Conservation (phyloP, 768 basidiomycete species). For the Phaffia tasmanica region DNA sequence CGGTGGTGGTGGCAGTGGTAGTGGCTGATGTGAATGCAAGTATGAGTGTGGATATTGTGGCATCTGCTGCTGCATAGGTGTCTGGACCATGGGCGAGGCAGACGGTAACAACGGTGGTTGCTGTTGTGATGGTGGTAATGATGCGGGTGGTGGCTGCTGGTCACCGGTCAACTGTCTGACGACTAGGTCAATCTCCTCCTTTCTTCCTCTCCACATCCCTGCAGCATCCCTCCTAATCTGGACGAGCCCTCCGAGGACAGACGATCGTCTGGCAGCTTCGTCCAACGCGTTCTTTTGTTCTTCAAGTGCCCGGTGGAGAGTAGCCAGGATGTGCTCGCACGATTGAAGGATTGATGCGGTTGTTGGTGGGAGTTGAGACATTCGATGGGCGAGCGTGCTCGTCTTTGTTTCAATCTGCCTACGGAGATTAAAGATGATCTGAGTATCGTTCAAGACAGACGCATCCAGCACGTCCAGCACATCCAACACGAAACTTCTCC, state of each 20-base stretch:
- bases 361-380: constrained; percentile 19
- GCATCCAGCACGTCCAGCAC: constrained; percentile 23
- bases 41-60: too few species aligned
- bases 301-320: constrained; percentile 22
- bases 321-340: constrained; percentile 19
- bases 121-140: not conserved
- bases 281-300: constrained; percentile 20
- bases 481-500: constrained; percentile 21
- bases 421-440: constrained; percentile 21
- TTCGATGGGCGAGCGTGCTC: not conserved
- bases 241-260: constrained; percentile 18
- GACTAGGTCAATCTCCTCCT: constrained; percentile 23
- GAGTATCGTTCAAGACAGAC: constrained; percentile 4
- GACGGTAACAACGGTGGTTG: too few species aligned
- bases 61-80: too few species aligned
- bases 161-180: constrained; percentile 13
- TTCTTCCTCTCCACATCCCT: constrained; percentile 17
- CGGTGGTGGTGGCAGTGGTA: too few species aligned
- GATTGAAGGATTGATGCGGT: constrained; percentile 21
- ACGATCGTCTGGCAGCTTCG: constrained; percentile 18
- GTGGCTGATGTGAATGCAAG: too few species aligned
- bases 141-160: not conserved
- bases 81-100: too few species aligned
- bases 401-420: constrained; percentile 6
- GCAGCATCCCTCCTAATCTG: constrained; percentile 8